These are phyloP conservation scores for Marsdenia floribunda DNA, from an alignment of 257 asterid genomes.

Conservation along the genomic window DNA sequence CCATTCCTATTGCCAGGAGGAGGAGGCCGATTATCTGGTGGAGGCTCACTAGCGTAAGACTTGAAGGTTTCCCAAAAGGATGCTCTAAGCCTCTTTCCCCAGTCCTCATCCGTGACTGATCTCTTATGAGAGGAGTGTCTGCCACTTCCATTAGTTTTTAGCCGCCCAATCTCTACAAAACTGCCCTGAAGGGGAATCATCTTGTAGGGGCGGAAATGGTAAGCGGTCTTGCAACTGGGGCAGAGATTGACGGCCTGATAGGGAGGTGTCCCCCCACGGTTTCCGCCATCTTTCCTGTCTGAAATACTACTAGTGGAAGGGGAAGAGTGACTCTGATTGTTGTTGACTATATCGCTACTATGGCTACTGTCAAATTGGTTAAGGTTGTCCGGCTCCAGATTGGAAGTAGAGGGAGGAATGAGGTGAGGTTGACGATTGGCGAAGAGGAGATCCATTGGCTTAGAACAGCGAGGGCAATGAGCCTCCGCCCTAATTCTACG, in stretches of 20 bases:
- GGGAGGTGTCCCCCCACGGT: slow-evolving; percentile 25
- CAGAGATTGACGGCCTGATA: slow-evolving; percentile 80
- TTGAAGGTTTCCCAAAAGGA: slow-evolving; percentile 82
- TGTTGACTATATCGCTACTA: slow-evolving; percentile 1
- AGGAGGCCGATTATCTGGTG: slow-evolving; percentile 66
- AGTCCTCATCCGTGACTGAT: slow-evolving; percentile 38
- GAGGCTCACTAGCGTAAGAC: slow-evolving; percentile 67
- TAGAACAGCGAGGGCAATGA: slow-evolving; percentile 90
- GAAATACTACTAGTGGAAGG: slow-evolving; percentile 11
- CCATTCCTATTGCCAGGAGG: slow-evolving; percentile 39
- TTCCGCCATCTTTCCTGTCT: slow-evolving; percentile 22
- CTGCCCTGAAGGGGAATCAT: slow-evolving; percentile 83
- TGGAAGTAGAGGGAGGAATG: slow-evolving; percentile 40
- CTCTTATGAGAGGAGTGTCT: slow-evolving; percentile 49
- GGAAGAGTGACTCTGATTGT: not conserved
- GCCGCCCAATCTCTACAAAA: slow-evolving; percentile 79
- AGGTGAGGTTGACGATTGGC: slow-evolving; percentile 55
- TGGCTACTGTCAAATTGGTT: not conserved
- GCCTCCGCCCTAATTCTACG: slow-evolving; percentile 86
- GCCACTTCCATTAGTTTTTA: slow-evolving; percentile 24
- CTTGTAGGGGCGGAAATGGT: slow-evolving; percentile 66
- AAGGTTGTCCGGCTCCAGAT: slow-evolving; percentile 19
- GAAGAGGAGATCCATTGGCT: slow-evolving; percentile 84
- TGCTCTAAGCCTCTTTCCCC: slow-evolving; percentile 46
- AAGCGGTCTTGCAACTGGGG: slow-evolving; percentile 90